Evolutionary conservation across 2,329 filamentous ascomycete species (phyloP).

Genomic region (Magnaporthiopsis rhizophila): DNA sequence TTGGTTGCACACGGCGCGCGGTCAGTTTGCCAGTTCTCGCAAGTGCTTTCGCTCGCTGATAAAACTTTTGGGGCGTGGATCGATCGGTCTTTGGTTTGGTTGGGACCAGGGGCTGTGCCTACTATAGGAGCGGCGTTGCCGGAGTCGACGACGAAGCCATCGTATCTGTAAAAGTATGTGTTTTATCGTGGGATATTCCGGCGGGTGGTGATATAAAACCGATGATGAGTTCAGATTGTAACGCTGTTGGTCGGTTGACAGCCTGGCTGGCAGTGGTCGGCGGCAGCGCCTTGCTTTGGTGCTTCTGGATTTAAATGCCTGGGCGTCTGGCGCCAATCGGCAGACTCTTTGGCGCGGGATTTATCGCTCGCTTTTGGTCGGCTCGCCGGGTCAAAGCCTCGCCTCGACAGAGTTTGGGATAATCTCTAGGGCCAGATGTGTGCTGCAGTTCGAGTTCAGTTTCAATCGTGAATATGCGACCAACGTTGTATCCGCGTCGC

Average conservation of each 20-base stretch:
- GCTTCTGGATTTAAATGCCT: background rate
- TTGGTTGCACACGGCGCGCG: conserved; percentile 2
- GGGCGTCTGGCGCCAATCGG: background rate
- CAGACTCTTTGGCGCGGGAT: background rate
- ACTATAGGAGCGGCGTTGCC: conserved; percentile 67
- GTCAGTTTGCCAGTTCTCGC: background rate
- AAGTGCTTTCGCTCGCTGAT: no score
- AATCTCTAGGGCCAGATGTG: background rate
- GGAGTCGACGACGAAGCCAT: conserved; percentile 68
- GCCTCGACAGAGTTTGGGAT: background rate
- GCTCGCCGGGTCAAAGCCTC: background rate
- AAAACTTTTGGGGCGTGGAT: no score
- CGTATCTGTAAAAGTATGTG: conserved; percentile 12
- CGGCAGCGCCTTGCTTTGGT: background rate
- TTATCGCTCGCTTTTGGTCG: background rate
- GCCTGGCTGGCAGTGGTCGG: background rate
- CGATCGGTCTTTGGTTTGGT: no score
- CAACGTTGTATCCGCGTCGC: background rate
- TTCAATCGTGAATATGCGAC: background rate
- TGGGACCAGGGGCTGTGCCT: conserved; percentile 21
- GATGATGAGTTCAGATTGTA: background rate
- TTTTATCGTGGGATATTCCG: background rate
- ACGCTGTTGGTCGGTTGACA: background rate
- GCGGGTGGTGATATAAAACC: background rate
- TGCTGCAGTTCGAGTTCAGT: background rate